Evolutionary conservation across 1,284 basidiomycete species (phyloP), one percentile per base, ranked within the genome.

Genomic region (Irpex sp.): DNA sequence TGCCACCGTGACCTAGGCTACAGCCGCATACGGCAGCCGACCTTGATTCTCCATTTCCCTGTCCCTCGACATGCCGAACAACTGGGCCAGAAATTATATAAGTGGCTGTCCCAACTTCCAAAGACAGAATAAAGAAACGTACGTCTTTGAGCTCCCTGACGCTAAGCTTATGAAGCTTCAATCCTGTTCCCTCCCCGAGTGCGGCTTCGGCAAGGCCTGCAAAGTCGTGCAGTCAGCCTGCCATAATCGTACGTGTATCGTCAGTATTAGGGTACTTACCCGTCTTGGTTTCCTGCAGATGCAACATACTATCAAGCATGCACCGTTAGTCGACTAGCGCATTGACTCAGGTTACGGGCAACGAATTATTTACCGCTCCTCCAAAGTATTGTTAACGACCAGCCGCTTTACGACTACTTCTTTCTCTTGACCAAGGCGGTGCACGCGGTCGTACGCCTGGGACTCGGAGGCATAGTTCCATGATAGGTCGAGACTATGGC

Each of bases 391-490:
- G 61, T 80, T 78, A 4, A 89, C 82, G 11, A 89, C 81, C 0
- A 89, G 76, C 21, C 88, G 85, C 72, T 91, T 89, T 63, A 92
- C 82, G 64, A 79, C 81, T 1, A 92, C 90, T 51, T 82, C 74
- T 69, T 89, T 89, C 65, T 86, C 81, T 69, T 91, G 88, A 0
- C 89, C 88, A 46, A 89, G 81, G n/a, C 87, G 82, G 74, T 90
- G 88, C 13, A 78, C 82, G 65, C 86, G 81, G 71, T 89, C 87
- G 62, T 89, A 90, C 4, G 87, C 87, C 66, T 90, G 75, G 2
- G 74, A 75, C 63, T 90, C 89, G 0, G 85, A 78, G 0, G 89
- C 89, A 62, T 82, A 87, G 66, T 86, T 87, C 87, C 87, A 89
- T n/a, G 83, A 84, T 31, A 89, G 74, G 70, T 90, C 89, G 78